Base-by-base conservation (phyloP, 192 early-diverging fungal species). In the Dissophora ornata region DNA sequence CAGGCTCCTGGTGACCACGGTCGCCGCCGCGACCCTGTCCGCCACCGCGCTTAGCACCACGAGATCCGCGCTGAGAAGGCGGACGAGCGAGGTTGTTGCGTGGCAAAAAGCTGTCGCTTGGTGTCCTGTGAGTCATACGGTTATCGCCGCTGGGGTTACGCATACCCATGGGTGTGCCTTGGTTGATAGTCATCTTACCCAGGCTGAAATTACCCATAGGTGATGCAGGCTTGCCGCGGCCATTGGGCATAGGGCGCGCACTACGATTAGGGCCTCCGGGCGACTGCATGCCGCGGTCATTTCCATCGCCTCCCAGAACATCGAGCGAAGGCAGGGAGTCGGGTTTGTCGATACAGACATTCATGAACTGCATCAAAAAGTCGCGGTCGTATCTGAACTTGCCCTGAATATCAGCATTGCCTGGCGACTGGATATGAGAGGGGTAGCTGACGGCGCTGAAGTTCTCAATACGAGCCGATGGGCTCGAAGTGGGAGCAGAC, bases 321-420 rank as follows among this genome's bases (percentile, higher is more conserved):
- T 86, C 82, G 44, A 86, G 78, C 16, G 79, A 65, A 9, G 84
- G 81, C 13, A 88, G 66, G 25, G 88, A 83, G 5, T 83, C 64
- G 13, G 90, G 91, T 55, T 87, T 81, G 36, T 91, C 83, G 22
- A 74, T 82, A 79, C 89, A 90, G 42, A 91, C 73, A 6, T 66
- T 63, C 57, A 80, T 85, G 81, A 95, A 95, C 67, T 89, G 89
- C 82, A 93, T 85, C 71, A 97, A 83, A 80, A 97, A 97, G 57
- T 81, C 88, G 28, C 84, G 83, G 42, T 87, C 83, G 59, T 94
- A 95, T 60, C 84, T 83, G 64, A 89, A 89, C 47, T 89, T 90
- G 48, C 88, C 86, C 53, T 60, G 64, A 28, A 73, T 86, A 6
- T 87, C 84, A 30, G 87, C 75, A 7, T 62, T 70, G 21, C 85